Evolutionary conservation across 1,284 basidiomycete genomes (phyloP).

Genomic region (Filobasidium uniguttulatum): DNA sequence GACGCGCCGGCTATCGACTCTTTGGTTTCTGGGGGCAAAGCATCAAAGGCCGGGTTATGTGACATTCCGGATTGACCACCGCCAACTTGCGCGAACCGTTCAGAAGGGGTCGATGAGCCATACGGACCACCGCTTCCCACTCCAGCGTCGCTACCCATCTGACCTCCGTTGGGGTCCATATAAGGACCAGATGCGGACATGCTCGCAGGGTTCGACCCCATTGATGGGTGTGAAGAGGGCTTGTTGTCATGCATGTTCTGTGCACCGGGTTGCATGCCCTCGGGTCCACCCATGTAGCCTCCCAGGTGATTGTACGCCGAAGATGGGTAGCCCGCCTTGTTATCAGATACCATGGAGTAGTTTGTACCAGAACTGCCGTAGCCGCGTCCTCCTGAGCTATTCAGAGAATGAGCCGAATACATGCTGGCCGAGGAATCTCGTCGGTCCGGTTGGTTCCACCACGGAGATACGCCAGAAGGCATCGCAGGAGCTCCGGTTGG

Average conservation of each 20-base stretch:
- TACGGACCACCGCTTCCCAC: no score
- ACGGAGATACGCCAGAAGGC: background rate
- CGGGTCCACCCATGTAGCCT: background rate
- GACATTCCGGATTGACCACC: background rate
- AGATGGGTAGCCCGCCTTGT: background rate
- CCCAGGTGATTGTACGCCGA: background rate
- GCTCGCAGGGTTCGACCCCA: background rate
- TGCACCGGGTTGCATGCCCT: no score
- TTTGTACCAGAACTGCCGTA: background rate
- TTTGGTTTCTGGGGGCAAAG: conserved; percentile 13
- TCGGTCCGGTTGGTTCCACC: conserved; percentile 39
- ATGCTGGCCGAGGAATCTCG: conserved; percentile 56
- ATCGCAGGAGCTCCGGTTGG: background rate
- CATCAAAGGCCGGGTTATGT: background rate
- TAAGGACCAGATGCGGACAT: conserved; percentile 1
- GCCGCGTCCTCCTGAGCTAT: conserved; percentile 37
- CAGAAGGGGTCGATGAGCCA: background rate
- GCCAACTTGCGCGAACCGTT: background rate
- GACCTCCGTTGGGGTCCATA: background rate
- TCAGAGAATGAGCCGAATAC: conserved; percentile 49
- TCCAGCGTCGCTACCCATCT: background rate
- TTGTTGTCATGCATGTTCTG: no score
- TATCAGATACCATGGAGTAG: conserved; percentile 1
- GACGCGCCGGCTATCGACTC: conserved; percentile 46
- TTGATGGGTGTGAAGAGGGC: no score